Conservation (phyloP, 1,284 basidiomycete species). For the Ceratobasidium sp. region DNA sequence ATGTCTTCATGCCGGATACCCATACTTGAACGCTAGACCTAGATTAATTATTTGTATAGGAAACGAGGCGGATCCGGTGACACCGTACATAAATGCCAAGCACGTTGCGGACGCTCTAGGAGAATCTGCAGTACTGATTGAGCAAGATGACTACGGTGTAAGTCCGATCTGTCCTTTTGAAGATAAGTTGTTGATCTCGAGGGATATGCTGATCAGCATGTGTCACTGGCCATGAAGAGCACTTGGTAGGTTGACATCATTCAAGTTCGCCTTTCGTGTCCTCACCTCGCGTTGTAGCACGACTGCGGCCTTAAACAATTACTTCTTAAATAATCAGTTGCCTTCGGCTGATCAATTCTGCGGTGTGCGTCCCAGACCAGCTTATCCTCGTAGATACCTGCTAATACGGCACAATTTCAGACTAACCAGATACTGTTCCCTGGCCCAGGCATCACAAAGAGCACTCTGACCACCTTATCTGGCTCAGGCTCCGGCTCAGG, state of each 20-base stretch:
- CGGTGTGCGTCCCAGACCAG: not conserved
- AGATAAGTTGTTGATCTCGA: not conserved
- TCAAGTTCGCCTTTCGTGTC: not conserved
- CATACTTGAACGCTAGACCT: not conserved
- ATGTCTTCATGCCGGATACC: not conserved
- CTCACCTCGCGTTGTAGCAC: not conserved
- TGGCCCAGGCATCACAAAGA: constrained; percentile 20
- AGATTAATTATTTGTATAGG: not conserved
- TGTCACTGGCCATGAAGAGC: constrained; percentile 30
- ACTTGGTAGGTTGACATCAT: constrained; percentile 11
- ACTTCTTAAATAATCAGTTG: constrained; percentile 22
- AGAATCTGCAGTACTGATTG: constrained; percentile 29
- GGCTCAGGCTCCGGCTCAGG: not conserved
- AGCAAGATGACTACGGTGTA: constrained; percentile 42
- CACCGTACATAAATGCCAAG: constrained; percentile 36
- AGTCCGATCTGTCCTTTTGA: not conserved
- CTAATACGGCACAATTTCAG: not conserved
- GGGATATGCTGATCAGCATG: constrained; percentile 18
- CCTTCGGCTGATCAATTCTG: constrained; percentile 23
- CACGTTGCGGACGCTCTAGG: constrained; percentile 20
- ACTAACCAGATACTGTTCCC: constrained; percentile 31
- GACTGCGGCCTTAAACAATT: not conserved
- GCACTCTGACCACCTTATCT: not conserved
- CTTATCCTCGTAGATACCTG: too few relatives aligned
- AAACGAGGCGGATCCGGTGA: constrained; percentile 44